phyloP scores from a whole-genome alignment of 129 eudicot genomes.

The Flaveria linearis region DNA sequence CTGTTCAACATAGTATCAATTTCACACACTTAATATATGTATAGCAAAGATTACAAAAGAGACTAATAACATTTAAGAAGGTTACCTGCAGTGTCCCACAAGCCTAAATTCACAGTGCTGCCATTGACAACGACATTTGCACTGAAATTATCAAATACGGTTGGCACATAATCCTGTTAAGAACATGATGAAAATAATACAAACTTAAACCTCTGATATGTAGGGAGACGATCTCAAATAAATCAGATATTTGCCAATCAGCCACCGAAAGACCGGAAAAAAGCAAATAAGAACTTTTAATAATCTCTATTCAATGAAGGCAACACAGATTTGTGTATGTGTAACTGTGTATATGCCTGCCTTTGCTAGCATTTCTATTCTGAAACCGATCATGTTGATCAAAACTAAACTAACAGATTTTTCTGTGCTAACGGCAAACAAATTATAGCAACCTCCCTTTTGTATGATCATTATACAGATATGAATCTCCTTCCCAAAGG shows the following conservation, averaged over 20 bases:
- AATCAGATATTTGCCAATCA: no score
- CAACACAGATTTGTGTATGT: background rate
- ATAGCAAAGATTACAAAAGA: background rate
- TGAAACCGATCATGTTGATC: no score
- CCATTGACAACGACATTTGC: slow-evolving; percentile 60
- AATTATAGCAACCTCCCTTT: background rate
- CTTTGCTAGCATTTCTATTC: no score
- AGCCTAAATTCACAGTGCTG: slow-evolving; percentile 50
- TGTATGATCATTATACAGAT: background rate
- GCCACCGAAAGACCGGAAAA: no score
- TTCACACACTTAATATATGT: background rate
- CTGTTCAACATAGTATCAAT: slow-evolving; percentile 26
- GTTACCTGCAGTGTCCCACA: slow-evolving; percentile 66
- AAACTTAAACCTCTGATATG: background rate
- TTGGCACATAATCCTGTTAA: slow-evolving; percentile 61
- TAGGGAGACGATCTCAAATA: background rate
- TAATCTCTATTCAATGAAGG: no score
- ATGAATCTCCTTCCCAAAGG: no score
- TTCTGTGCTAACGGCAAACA: background rate
- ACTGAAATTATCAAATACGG: slow-evolving; percentile 59
- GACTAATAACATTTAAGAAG: background rate
- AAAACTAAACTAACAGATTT: background rate
- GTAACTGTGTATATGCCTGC: no score
- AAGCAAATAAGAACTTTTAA: no score
- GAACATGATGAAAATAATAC: background rate